These are phyloP conservation scores for Diplodia sapinea DNA, from an alignment of 2,329 filamentous ascomycete genomes.

Conservation along the genomic window DNA sequence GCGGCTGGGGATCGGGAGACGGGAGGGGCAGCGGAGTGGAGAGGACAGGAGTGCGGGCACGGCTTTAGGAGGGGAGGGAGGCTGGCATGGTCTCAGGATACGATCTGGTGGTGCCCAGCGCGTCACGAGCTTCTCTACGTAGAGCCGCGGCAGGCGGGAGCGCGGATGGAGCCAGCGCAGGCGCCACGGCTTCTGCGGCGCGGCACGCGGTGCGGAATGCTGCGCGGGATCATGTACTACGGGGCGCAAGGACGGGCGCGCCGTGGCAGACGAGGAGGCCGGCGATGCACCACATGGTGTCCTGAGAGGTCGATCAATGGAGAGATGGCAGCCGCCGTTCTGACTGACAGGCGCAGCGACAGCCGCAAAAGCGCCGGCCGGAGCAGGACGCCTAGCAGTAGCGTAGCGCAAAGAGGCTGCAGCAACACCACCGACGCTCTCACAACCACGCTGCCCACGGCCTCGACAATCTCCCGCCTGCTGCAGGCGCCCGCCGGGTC, in stretches of 20 bases:
- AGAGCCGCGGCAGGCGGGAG: slow-evolving; percentile 19
- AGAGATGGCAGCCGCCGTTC: slow-evolving; percentile 2
- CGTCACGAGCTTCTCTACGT: slow-evolving; percentile 26
- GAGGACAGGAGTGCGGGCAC: slow-evolving; percentile 2
- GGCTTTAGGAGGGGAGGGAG: slow-evolving; percentile 5
- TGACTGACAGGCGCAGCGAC: neutral
- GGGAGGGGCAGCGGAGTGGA: slow-evolving; percentile 16
- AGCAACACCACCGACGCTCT: neutral
- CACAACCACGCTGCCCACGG: no score
- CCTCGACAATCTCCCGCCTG: neutral
- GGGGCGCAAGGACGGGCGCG: neutral
- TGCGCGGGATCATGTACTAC: neutral
- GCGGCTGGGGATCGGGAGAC: slow-evolving; percentile 7
- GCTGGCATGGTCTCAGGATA: slow-evolving; percentile 21
- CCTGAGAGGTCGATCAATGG: neutral
- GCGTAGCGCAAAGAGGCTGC: slow-evolving; percentile 12
- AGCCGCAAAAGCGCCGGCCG: slow-evolving; percentile 19
- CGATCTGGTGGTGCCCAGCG: slow-evolving; percentile 30
- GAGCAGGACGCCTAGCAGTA: neutral
- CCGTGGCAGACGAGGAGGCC: neutral
- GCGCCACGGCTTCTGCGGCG: neutral
- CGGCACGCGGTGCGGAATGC: slow-evolving; percentile 5
- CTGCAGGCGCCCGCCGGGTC: slow-evolving; percentile 11
- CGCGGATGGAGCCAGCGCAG: slow-evolving; percentile 1
- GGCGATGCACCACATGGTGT: neutral